These are phyloP conservation scores for Aspergillus phoenicis DNA, from an alignment of 2,329 filamentous ascomycete genomes.

Conservation along the genomic window DNA sequence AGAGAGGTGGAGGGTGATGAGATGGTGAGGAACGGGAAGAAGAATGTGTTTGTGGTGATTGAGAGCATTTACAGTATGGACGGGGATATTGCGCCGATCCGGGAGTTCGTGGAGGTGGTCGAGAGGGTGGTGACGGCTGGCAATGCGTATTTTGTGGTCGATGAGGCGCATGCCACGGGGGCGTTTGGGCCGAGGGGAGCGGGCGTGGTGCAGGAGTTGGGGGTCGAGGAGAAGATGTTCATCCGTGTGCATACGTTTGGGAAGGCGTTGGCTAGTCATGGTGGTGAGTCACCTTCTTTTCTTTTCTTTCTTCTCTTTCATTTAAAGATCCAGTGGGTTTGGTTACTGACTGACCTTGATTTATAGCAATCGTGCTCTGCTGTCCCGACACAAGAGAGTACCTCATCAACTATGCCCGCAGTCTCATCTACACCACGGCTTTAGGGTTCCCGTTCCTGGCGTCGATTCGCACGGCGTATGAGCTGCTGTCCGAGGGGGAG, in stretches of 20 bases:
- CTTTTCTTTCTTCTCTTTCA: background rate
- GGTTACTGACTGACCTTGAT: constrained; percentile 13
- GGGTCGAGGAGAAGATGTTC: constrained; percentile 54
- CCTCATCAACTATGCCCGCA: constrained; percentile 75
- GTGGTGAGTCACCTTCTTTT: constrained; percentile 56
- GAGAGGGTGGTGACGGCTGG: constrained; percentile 57
- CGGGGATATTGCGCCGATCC: constrained; percentile 69
- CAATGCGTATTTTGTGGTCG: constrained; percentile 60
- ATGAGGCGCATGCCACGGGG: constrained; percentile 60
- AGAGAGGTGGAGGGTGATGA: constrained; percentile 34
- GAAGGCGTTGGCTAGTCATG: constrained; percentile 63
- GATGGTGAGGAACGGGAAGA: constrained; percentile 39
- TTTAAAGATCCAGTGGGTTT: background rate
- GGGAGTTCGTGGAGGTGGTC: constrained; percentile 61
- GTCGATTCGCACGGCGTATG: constrained; percentile 61
- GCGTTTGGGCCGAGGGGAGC: constrained; percentile 53
- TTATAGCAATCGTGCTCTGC: constrained; percentile 63
- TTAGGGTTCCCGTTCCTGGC: constrained; percentile 64
- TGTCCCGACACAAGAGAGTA: constrained; percentile 62
- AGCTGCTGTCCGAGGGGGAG: constrained; percentile 55
- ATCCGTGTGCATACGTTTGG: constrained; percentile 56
- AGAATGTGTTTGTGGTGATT: constrained; percentile 67
- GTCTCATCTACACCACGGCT: constrained; percentile 73
- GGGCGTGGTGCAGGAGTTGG: constrained; percentile 54
- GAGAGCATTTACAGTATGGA: constrained; percentile 84